These are phyloP conservation scores for Aureobasidium sp. DNA, from an alignment of 2,329 filamentous ascomycete genomes.

Conservation along the genomic window DNA sequence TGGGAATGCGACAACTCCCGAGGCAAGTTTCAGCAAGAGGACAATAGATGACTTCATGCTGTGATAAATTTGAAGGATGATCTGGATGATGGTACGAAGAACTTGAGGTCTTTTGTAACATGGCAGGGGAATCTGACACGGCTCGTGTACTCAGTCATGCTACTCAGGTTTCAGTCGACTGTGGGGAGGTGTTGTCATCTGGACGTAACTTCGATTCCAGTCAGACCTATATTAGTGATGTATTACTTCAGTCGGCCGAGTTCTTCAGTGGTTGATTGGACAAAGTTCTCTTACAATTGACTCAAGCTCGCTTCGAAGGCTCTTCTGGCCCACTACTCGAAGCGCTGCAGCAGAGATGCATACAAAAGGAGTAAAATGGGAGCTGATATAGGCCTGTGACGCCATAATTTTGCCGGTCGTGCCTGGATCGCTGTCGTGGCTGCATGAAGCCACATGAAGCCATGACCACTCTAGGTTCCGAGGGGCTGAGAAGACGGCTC, in stretches of 20 bases:
- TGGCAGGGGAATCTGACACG: neutral
- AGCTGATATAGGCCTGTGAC: neutral
- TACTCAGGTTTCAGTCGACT: neutral
- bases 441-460: neutral
- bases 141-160: neutral
- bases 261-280: neutral
- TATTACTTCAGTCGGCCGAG: neutral
- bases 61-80: neutral
- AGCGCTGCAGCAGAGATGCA: neutral
- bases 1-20: neutral
- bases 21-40: neutral
- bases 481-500: neutral
- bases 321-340: neutral
- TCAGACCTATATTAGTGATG: neutral
- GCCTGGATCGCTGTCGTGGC: neutral
- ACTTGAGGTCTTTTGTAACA: neutral
- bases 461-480: neutral
- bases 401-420: conserved; percentile 14
- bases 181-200: neutral
- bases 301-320: neutral
- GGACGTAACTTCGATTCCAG: neutral
- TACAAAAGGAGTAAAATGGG: neutral
- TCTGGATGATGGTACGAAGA: neutral
- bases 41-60: conserved; percentile 9
- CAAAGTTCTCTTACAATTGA: neutral